Evolutionary conservation across 192 early-diverging fungal species (phyloP).

Genomic region (Phlyctochytrium planicorne): DNA sequence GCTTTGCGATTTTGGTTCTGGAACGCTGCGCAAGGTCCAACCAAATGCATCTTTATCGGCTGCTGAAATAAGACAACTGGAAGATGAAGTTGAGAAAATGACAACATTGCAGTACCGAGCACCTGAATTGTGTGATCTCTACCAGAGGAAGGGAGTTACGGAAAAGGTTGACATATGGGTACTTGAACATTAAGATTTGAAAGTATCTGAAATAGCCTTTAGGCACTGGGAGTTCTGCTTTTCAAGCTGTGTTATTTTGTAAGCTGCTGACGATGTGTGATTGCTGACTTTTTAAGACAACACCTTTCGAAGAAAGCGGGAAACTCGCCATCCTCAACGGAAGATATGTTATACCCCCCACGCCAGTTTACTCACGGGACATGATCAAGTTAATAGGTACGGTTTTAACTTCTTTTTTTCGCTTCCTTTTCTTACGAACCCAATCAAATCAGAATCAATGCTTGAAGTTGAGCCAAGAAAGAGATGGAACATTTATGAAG

Average conservation of each 20-base stretch:
- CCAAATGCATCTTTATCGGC: constrained; percentile 57
- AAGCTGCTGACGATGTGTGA: too few species aligned
- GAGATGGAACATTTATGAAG: constrained; percentile 79
- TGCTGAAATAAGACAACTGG: constrained; percentile 70
- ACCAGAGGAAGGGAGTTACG: constrained; percentile 74
- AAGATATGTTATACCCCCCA: constrained; percentile 73
- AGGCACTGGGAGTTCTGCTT: constrained; percentile 89
- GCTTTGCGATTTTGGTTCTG: constrained; percentile 96
- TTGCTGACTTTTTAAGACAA: constrained; percentile 52
- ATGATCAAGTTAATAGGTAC: constrained; percentile 43
- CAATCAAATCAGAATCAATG: constrained; percentile 53
- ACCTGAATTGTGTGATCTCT: constrained; percentile 94
- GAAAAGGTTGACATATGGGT: constrained; percentile 77
- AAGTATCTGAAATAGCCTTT: too few species aligned
- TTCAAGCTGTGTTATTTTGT: constrained; percentile 94
- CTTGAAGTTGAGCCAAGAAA: constrained; percentile 73
- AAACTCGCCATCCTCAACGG: constrained; percentile 87
- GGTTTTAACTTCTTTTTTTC: not conserved
- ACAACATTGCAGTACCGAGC: constrained; percentile 96
- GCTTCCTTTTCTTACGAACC: too few species aligned
- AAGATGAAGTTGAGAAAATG: constrained; percentile 82
- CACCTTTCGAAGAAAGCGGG: constrained; percentile 91
- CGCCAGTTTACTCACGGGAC: constrained; percentile 55
- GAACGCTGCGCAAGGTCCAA: constrained; percentile 59
- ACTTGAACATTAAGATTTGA: not conserved